These are phyloP conservation scores for Cytospora mali DNA, from an alignment of 2,329 filamentous ascomycete species.

Conservation along the genomic window DNA sequence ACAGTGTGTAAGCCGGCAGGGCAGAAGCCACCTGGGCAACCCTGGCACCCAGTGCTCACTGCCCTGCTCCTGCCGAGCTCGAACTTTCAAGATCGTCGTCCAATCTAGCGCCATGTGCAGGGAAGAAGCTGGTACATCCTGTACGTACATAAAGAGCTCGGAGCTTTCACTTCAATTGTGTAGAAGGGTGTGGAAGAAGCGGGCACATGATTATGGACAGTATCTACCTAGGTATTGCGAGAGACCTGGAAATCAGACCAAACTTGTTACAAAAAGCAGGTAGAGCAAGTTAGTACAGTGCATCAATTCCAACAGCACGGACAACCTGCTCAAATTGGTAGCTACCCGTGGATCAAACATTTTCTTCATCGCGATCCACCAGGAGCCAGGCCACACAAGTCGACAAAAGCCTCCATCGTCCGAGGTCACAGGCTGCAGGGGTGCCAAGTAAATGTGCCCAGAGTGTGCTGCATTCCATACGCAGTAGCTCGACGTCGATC, in stretches of 20 bases:
- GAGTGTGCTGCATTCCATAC: background rate
- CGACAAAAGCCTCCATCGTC: background rate
- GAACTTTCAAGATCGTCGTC: slow-evolving; percentile 5
- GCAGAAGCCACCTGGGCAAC: no score
- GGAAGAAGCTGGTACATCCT: background rate
- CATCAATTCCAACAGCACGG: background rate
- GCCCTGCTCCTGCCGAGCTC: slow-evolving; percentile 11
- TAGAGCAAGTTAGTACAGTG: background rate
- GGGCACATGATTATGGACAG: background rate
- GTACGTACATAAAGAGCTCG: no score
- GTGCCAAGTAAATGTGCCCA: no score
- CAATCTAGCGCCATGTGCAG: background rate
- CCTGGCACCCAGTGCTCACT: slow-evolving; percentile 1
- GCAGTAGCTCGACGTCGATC: background rate
- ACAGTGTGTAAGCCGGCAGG: slow-evolving; percentile 2
- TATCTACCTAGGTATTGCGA: background rate
- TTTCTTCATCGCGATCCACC: background rate
- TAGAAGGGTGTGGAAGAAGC: background rate
- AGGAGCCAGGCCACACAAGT: background rate
- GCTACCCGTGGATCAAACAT: background rate
- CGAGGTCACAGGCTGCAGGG: no score
- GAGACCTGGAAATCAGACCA: background rate
- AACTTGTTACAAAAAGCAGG: background rate
- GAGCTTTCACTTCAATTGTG: background rate
- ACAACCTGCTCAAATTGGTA: background rate